Base-by-base conservation (phyloP, 148 eudicot species). In the Tetragonia tetragonoides region DNA sequence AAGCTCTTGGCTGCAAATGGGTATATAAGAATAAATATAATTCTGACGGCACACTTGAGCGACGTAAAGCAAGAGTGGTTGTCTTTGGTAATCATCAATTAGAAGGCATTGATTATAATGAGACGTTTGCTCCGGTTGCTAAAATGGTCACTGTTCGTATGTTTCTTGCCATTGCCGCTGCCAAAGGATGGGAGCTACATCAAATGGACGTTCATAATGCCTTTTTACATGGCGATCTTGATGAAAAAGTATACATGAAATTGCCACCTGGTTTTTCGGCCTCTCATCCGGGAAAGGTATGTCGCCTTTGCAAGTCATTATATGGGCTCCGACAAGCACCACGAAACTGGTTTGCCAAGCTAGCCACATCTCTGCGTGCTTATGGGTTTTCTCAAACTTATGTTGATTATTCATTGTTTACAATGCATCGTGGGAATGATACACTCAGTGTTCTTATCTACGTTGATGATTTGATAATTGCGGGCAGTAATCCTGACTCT, bases 101-200 rank as follows among this genome's bases (percentile, higher is more conserved):
- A 18, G 65, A 7, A 6, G 65, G 65, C 5, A 61, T 61, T 17
- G 21, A 61, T 18, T 61, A 61, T 20, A n/a, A 44, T 11, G 59
- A 44, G 59, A 16, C 59, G 4, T 53, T 53, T 4, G 17, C 15
- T 11, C 18, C 18, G 4, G 12, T 16, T 53, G 15, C 59, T 8
- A 67, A 49, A n/a, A 61, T 61, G 66, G 66, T 61, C n/a, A 61
- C 66, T 20, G 24, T 61, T 61, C 66, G 66, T n/a, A 7, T 24
- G 10, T 61, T 61, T n/a, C 37, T 76, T 2, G 71, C 64, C n/a
- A 34, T 76, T 2, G 64, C 64, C 37, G 64, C 64, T 38, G 23
- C 78, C 47, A 63, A 75, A 44, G 56, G 57, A 9, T 77, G 66
- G 16, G 66, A 66, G 74, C 9, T 47, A 6, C 53, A 16, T 72